Conservation (phyloP, 1,284 basidiomycete genomes). For the Cystobasidium sp. region DNA sequence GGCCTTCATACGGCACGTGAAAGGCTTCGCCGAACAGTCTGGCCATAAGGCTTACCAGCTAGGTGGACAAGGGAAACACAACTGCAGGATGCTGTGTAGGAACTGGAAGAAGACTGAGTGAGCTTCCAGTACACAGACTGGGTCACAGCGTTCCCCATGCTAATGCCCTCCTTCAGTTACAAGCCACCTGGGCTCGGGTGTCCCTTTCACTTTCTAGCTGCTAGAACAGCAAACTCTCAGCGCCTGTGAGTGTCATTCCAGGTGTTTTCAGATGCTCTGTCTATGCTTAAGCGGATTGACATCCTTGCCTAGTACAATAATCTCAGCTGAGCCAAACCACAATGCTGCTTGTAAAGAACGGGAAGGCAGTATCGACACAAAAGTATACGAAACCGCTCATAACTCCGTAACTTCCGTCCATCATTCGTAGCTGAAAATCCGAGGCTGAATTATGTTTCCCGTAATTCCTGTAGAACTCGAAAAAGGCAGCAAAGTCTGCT, state of each 20-base stretch:
- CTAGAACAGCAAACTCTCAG: not conserved
- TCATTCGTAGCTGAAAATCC: no score
- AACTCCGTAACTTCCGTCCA: no score
- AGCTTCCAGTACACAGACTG: not conserved
- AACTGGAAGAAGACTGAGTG: conserved; percentile 5
- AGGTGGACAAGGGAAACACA: not conserved
- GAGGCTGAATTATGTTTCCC: no score
- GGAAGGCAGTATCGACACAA: not conserved
- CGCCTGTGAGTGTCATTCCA: not conserved
- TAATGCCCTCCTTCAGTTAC: not conserved
- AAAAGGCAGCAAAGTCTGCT: no score
- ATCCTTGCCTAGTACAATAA: not conserved
- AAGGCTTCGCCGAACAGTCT: not conserved
- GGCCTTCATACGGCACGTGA: conserved; percentile 4
- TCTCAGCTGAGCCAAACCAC: not conserved
- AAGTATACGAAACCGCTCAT: no score
- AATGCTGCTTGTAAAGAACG: conserved; percentile 4
- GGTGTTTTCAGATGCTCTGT: not conserved
- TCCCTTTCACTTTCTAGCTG: conserved; percentile 3
- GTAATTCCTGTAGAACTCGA: no score
- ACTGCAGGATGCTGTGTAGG: not conserved
- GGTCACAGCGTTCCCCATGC: not conserved
- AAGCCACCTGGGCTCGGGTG: conserved; percentile 9
- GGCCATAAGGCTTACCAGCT: not conserved
- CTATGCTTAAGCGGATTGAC: not conserved